A percentile compares a stretch with the other conserved stretches of the same genome.
These are phyloP conservation scores for Sistotremastrum suecicum DNA, from an alignment of 768 basidiomycete genomes.

Conservation along the genomic window DNA sequence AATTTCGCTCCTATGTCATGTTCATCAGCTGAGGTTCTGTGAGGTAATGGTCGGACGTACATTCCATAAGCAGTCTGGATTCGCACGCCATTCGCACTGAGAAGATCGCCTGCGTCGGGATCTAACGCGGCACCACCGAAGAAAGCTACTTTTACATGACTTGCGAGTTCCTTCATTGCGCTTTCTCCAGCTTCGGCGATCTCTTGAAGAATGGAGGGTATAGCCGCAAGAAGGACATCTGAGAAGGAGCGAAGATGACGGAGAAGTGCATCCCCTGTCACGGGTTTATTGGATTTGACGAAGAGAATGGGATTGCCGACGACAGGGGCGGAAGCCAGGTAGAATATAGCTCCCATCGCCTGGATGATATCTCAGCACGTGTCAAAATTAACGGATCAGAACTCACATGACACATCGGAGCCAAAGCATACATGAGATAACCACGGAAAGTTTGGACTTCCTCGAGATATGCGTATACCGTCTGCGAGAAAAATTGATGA, in stretches of 20 bases:
- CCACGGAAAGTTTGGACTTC: too few relatives aligned
- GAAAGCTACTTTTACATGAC: constrained; percentile 2
- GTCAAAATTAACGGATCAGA: too few relatives aligned
- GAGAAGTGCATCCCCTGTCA: neutral
- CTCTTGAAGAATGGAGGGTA: constrained; percentile 3
- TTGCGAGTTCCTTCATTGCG: neutral
- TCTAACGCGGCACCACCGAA: constrained; percentile 9
- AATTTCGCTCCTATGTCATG: neutral
- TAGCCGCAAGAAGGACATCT: neutral
- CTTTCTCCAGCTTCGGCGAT: neutral
- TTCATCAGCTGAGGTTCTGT: too few relatives aligned
- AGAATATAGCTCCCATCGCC: constrained; percentile 1
- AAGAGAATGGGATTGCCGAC: neutral
- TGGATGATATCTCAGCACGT: neutral
- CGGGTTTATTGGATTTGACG: neutral
- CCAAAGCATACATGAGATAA: too few relatives aligned
- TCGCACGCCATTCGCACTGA: constrained; percentile 1
- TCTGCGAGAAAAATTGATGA: too few relatives aligned
- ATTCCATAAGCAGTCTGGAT: constrained; percentile 4
- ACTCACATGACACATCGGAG: too few relatives aligned
- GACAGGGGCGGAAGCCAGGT: neutral
- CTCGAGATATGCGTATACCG: too few relatives aligned
- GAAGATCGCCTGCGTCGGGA: constrained; percentile 3
- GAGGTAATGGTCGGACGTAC: constrained; percentile 1
- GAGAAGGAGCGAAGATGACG: neutral